Percentiles rank a stretch among this genome's conserved stretches.
phyloP scores from a whole-genome alignment of 331 rosid species.

The Spiraea crenata region DNA sequence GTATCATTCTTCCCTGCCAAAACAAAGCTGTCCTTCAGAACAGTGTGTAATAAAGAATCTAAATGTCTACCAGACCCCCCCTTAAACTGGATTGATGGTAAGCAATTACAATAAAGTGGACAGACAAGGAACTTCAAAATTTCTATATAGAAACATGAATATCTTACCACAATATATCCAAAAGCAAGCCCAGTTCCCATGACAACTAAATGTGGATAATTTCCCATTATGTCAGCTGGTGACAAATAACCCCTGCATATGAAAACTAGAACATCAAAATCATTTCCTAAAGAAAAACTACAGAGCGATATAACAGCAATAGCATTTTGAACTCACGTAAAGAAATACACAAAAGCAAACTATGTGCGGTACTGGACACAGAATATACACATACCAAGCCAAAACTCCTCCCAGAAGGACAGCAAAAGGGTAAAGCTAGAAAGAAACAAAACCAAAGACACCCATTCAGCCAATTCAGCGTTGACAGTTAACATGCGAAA shows the following conservation, averaged over 20 bases:
- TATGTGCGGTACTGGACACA: background rate
- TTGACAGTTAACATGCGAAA: slow-evolving; percentile 13
- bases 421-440: slow-evolving; percentile 79
- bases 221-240: slow-evolving; percentile 64
- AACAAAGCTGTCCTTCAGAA: slow-evolving; percentile 30
- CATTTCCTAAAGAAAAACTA: background rate
- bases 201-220: slow-evolving; percentile 74
- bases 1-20: slow-evolving; percentile 93
- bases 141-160: slow-evolving; percentile 18
- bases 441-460: slow-evolving; percentile 25
- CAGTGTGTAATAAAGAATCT: slow-evolving; percentile 8
- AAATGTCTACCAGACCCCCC: slow-evolving; percentile 15
- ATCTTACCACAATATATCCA: slow-evolving; percentile 83
- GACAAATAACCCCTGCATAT: slow-evolving; percentile 83
- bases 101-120: background rate
- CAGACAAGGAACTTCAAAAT: background rate
- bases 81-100: too few relatives aligned
- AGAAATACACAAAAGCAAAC: too few relatives aligned
- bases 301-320: too few relatives aligned
- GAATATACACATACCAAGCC: slow-evolving; percentile 59
- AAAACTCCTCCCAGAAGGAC: slow-evolving; percentile 77
- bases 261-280: slow-evolving; percentile 17
- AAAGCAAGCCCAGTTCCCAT: slow-evolving; percentile 89
- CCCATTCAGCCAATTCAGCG: slow-evolving; percentile 19
- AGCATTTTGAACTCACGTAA: too few relatives aligned